phyloP scores from a whole-genome alignment of 228 moss, liverwort and hornwort genomes.

The Sphagnum magellanicum region DNA sequence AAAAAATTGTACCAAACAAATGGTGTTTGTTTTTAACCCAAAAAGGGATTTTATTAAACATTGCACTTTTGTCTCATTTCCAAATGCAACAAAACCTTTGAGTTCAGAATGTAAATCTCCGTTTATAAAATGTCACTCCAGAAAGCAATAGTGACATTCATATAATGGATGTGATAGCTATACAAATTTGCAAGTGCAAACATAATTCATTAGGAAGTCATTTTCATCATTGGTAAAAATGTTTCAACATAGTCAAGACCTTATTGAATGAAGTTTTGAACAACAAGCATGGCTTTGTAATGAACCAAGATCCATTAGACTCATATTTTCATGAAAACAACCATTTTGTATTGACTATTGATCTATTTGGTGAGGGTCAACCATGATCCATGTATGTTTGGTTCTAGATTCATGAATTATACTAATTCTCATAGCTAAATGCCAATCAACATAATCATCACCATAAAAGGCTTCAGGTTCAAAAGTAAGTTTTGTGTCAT shows the following conservation, averaged over 20 bases:
- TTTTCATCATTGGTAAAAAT: background rate
- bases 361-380: background rate
- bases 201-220: background rate
- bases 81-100: too few species aligned
- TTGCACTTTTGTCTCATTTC: too few species aligned
- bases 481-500: background rate
- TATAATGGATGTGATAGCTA: background rate
- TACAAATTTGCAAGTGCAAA: background rate
- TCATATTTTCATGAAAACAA: background rate
- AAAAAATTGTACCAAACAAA: too few species aligned
- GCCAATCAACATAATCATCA: background rate
- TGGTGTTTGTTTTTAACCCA: too few species aligned
- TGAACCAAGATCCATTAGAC: background rate
- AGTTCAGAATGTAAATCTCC: background rate
- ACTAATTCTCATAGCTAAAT: background rate
- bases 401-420: background rate
- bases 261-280: background rate
- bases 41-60: too few species aligned
- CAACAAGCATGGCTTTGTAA: background rate
- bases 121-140: background rate
- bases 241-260: background rate
- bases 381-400: background rate
- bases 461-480: background rate
- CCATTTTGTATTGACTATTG: background rate
- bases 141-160: background rate